These are phyloP conservation scores for Saturnispora galanensis DNA, from an alignment of 805 yeast species.

Conservation along the genomic window DNA sequence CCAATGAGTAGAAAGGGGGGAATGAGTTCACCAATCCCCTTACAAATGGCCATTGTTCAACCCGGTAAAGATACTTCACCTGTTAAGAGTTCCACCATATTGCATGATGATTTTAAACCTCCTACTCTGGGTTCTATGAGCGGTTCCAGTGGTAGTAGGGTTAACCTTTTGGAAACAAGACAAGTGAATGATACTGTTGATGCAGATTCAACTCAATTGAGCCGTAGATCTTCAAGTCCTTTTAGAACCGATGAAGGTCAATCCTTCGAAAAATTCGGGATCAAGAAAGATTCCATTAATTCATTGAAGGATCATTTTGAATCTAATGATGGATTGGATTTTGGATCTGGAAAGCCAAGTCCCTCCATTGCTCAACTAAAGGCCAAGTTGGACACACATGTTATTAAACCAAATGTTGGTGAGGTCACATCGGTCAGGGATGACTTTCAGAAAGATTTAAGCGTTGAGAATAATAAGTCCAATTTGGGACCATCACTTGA, in stretches of 20 bases:
- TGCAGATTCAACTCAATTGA: background rate
- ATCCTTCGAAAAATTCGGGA: slow-evolving; percentile 26
- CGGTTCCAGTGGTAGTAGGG: too few relatives aligned
- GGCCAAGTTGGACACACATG: background rate
- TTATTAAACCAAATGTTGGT: background rate
- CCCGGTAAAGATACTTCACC: slow-evolving; percentile 11
- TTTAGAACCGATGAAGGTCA: slow-evolving; percentile 9
- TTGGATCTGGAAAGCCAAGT: background rate
- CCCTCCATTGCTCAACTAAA: background rate
- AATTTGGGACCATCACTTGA: too few relatives aligned
- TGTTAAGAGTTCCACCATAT: background rate
- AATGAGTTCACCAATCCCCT: slow-evolving; percentile 5
- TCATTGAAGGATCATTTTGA: background rate
- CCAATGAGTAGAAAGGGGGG: slow-evolving; percentile 7
- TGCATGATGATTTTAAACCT: background rate
- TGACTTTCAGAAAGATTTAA: background rate
- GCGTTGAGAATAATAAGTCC: too few relatives aligned
- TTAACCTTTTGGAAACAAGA: slow-evolving; percentile 16
- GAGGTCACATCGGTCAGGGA: too few relatives aligned
- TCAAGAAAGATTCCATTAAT: slow-evolving; percentile 3
- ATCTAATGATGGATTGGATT: background rate
- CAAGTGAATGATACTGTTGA: slow-evolving; percentile 19
- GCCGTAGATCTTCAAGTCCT: background rate
- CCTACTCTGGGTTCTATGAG: background rate
- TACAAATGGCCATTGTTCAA: slow-evolving; percentile 5